phyloP scores from a whole-genome alignment of 2,329 filamentous ascomycete species.

The Botrytis elliptica region DNA sequence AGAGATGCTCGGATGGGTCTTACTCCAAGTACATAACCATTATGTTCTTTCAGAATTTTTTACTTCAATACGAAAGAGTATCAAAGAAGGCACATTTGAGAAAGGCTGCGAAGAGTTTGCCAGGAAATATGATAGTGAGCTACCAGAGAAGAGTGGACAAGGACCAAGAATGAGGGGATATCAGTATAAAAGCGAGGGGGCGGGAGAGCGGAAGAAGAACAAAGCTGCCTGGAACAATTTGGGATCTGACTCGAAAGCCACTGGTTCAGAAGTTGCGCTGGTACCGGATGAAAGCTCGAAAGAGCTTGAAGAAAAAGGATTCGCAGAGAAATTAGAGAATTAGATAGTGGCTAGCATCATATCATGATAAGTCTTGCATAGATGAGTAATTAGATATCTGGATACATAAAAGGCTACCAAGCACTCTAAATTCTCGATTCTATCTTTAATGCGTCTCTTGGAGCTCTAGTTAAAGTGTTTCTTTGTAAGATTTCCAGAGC shows the following conservation, averaged over 20 bases:
- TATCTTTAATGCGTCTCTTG: not conserved
- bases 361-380: not conserved
- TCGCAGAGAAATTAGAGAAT: slow-evolving; percentile 46
- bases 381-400: not conserved
- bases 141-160: slow-evolving; percentile 73
- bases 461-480: not conserved
- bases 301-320: slow-evolving; percentile 55
- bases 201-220: slow-evolving; percentile 66
- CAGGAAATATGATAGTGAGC: slow-evolving; percentile 61
- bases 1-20: slow-evolving; percentile 94
- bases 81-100: slow-evolving; percentile 61
- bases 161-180: slow-evolving; percentile 81
- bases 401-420: not conserved
- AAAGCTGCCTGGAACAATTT: slow-evolving; percentile 61
- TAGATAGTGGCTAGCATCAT: not conserved
- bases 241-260: slow-evolving; percentile 30
- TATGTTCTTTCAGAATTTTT: slow-evolving; percentile 73
- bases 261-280: slow-evolving; percentile 35
- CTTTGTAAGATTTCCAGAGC: slow-evolving; percentile 14
- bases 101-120: slow-evolving; percentile 46
- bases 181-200: slow-evolving; percentile 68
- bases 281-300: slow-evolving; percentile 51
- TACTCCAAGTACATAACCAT: slow-evolving; percentile 92
- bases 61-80: slow-evolving; percentile 61
- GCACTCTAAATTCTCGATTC: not conserved